Percentiles rank a stretch among this genome's conserved stretches.
Conservation (phyloP, 805 yeast species). For the Candida bentonensis region DNA sequence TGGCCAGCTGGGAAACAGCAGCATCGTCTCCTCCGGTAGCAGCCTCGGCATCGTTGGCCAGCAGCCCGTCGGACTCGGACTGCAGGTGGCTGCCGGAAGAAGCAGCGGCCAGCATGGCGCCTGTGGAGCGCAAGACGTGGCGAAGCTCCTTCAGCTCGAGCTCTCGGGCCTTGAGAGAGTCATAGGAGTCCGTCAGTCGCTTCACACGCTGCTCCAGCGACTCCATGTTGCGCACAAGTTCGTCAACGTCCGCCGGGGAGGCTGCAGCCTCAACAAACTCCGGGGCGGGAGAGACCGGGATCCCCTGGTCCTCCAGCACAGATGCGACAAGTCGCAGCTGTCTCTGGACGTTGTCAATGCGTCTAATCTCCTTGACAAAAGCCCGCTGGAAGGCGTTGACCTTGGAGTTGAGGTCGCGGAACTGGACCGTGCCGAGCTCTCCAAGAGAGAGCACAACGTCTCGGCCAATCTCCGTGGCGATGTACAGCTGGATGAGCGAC, state of each 20-base stretch:
- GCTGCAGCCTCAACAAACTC: constrained; percentile 27
- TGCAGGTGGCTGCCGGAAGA: constrained; percentile 13
- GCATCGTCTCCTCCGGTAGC: constrained; percentile 25
- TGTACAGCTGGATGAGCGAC: constrained; percentile 83
- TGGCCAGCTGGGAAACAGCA: constrained; percentile 25
- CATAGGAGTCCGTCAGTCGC: constrained; percentile 58
- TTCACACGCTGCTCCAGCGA: constrained; percentile 59
- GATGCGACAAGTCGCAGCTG: constrained; percentile 41
- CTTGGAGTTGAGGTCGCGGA: constrained; percentile 72
- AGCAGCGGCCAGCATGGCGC: constrained; percentile 5
- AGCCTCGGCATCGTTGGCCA: constrained; percentile 17
- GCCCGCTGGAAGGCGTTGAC: constrained; percentile 80
- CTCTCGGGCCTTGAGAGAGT: constrained; percentile 47
- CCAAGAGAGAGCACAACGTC: constrained; percentile 81
- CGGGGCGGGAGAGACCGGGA: constrained; percentile 23
- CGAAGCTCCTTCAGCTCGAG: constrained; percentile 58
- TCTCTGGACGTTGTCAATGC: constrained; percentile 75
- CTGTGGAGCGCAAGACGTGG: constrained; percentile 39
- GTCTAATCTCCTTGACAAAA: constrained; percentile 76
- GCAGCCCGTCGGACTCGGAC: constrained; percentile 16
- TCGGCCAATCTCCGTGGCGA: constrained; percentile 80
- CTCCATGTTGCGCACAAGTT: constrained; percentile 45
- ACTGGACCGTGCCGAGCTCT: constrained; percentile 72
- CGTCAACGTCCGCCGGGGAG: constrained; percentile 47
- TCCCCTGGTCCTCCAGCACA: constrained; percentile 19